Percentiles rank a stretch among this genome's conserved stretches.
Conservation (phyloP, 257 asterid species). For the Scutellaria barbata region DNA sequence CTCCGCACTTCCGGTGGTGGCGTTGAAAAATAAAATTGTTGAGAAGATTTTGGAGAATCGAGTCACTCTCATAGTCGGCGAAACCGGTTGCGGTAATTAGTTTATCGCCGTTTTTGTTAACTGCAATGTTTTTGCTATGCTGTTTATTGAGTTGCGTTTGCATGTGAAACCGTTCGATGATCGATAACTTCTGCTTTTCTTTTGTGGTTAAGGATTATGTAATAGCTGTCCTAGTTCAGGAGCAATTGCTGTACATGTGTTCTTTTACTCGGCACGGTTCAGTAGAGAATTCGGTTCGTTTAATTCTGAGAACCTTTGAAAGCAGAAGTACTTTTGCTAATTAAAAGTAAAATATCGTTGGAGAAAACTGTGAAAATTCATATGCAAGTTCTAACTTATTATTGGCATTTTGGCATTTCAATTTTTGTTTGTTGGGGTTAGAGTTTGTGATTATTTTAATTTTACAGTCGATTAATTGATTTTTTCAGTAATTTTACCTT, state of each 20-base stretch:
- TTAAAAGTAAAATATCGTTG: not conserved
- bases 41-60: slow-evolving; percentile 84
- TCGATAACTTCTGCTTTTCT: not conserved
- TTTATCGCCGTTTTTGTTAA: not conserved
- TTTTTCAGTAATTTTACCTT: not conserved
- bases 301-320: not conserved
- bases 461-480: not conserved
- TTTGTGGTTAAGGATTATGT: not conserved
- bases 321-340: not conserved
- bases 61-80: slow-evolving; percentile 90
- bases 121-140: not conserved
- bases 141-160: not conserved
- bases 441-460: not conserved
- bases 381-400: not conserved
- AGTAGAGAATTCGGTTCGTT: slow-evolving; percentile 13
- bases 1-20: slow-evolving; percentile 63
- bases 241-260: not conserved
- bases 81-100: slow-evolving; percentile 87
- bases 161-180: not conserved
- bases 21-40: slow-evolving; percentile 61
- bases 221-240: not conserved
- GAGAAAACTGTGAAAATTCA: not conserved
- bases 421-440: not conserved
- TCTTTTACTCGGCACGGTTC: slow-evolving; percentile 13
- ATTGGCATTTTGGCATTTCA: not conserved